Conservation (phyloP, 2,329 filamentous ascomycete genomes). For the Colletotrichum sojae region DNA sequence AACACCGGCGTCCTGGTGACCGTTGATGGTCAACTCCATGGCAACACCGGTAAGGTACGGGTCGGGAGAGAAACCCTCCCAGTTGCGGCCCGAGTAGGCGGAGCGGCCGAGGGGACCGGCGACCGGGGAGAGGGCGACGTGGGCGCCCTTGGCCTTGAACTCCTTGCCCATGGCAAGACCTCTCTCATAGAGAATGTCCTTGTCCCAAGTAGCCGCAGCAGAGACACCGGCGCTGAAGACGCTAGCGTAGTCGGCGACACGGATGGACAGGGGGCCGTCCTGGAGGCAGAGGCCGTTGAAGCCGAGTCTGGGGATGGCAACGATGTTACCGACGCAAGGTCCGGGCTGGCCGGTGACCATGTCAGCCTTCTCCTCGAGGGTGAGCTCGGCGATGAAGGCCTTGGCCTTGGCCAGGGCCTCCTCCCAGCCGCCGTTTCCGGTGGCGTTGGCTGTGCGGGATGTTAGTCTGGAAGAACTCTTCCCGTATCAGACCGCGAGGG, state of each 20-base stretch:
- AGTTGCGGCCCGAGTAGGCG: constrained; percentile 71
- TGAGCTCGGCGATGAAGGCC: constrained; percentile 49
- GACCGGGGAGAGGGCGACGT: constrained; percentile 73
- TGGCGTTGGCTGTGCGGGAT: constrained; percentile 50
- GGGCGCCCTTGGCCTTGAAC: constrained; percentile 79
- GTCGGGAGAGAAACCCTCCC: constrained; percentile 76
- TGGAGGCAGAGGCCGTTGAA: constrained; percentile 60
- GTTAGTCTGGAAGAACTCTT: constrained; percentile 38
- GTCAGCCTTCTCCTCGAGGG: constrained; percentile 49
- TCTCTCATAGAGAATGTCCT: constrained; percentile 69
- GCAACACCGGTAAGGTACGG: constrained; percentile 75
- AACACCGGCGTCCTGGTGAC: constrained; percentile 54
- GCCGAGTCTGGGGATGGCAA: constrained; percentile 56
- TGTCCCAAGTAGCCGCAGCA: constrained; percentile 77
- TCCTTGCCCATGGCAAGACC: constrained; percentile 66
- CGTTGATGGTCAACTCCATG: constrained; percentile 53
- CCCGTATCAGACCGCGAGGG: neutral
- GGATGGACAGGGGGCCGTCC: constrained; percentile 54
- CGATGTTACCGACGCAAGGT: constrained; percentile 53
- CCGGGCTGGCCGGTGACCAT: constrained; percentile 53
- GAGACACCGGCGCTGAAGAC: constrained; percentile 72
- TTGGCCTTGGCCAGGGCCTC: constrained; percentile 54
- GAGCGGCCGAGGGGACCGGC: constrained; percentile 60
- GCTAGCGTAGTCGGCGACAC: constrained; percentile 59
- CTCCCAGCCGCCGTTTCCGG: constrained; percentile 53